phyloP scores from a whole-genome alignment of 345 rosid species.

The Microthlaspi erraticum region DNA sequence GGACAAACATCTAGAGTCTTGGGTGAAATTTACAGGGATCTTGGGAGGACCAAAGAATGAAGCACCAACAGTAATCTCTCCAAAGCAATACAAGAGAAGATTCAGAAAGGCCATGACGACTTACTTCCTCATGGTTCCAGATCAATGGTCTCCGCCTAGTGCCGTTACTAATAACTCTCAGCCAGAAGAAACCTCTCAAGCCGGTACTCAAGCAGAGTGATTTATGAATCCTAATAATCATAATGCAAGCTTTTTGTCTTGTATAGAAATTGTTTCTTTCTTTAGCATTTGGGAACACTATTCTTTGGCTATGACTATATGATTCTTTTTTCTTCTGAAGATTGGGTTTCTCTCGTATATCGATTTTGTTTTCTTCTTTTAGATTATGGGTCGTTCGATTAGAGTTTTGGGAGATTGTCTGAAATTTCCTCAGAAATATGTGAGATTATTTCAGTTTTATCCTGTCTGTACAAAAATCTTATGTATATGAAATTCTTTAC shows the following conservation, averaged over 20 bases:
- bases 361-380: slow-evolving; percentile 30
- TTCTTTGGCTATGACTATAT: slow-evolving; percentile 49
- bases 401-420: slow-evolving; percentile 48
- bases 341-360: slow-evolving; percentile 30
- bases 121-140: slow-evolving; percentile 94
- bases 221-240: slow-evolving; percentile 24
- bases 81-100: slow-evolving; percentile 92
- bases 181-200: slow-evolving; percentile 62
- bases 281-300: slow-evolving; percentile 29
- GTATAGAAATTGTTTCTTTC: slow-evolving; percentile 39
- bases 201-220: slow-evolving; percentile 50
- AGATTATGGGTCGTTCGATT: slow-evolving; percentile 37
- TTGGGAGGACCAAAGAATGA: slow-evolving; percentile 86
- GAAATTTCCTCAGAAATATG: slow-evolving; percentile 48
- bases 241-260: not conserved
- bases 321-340: slow-evolving; percentile 12
- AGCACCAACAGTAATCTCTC: slow-evolving; percentile 91
- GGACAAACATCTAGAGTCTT: slow-evolving; percentile 97
- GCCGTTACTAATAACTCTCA: slow-evolving; percentile 56
- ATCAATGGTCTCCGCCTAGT: slow-evolving; percentile 86
- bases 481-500: slow-evolving; percentile 31
- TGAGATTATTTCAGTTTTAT: slow-evolving; percentile 52
- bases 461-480: slow-evolving; percentile 52
- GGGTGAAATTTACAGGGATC: slow-evolving; percentile 91
- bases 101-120: slow-evolving; percentile 96